phyloP scores from a whole-genome alignment of 2,329 filamentous ascomycete genomes.

The Hymenoscyphus linearis region DNA sequence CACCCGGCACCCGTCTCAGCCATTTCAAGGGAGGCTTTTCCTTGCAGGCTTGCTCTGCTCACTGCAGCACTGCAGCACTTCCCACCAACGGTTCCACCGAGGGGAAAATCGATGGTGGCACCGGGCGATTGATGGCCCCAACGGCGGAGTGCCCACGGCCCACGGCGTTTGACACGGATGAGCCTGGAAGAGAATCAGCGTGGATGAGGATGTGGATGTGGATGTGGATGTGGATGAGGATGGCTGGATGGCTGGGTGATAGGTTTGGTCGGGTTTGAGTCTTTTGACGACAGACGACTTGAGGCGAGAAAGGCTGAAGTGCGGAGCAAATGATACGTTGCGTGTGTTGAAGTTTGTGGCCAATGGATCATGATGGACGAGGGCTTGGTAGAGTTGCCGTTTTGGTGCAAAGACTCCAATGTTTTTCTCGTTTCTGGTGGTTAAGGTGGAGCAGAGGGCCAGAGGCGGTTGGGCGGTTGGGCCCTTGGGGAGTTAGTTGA shows the following conservation, averaged over 20 bases:
- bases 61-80: no score
- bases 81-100: neutral
- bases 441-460: neutral
- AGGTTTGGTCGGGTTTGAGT: neutral
- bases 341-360: neutral
- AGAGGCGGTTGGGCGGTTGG: no score
- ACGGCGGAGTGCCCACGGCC: neutral
- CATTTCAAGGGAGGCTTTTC: neutral
- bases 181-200: no score
- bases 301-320: neutral
- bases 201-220: neutral
- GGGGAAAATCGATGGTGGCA: neutral
- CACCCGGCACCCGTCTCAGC: no score
- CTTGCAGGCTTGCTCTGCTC: no score
- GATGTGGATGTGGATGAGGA: neutral
- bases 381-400: constrained; percentile 8
- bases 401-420: constrained; percentile 1
- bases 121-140: constrained; percentile 3
- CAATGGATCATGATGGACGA: neutral
- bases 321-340: constrained; percentile 1
- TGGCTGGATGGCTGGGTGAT: no score
- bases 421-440: neutral
- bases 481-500: neutral
- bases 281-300: no score
- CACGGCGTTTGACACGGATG: neutral